phyloP scores from a whole-genome alignment of 148 eudicot species.

The Rhododendron henanense region DNA sequence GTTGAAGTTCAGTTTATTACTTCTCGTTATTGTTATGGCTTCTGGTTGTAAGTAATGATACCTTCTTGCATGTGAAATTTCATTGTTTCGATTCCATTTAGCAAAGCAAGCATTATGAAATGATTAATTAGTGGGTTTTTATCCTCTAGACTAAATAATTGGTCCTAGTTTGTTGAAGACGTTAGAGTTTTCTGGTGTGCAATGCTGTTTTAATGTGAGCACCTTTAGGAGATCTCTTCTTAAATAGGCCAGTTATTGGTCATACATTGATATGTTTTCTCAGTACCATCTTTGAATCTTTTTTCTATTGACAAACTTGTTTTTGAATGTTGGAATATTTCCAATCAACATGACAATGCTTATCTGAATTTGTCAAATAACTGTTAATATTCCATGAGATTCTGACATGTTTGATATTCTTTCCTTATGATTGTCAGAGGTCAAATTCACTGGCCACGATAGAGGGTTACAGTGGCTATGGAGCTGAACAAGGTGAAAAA shows the following conservation, averaged over 20 bases:
- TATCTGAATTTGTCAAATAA: background rate
- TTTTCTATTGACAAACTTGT: background rate
- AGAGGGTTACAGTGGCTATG: conserved; percentile 79
- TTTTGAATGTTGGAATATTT: background rate
- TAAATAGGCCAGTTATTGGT: background rate
- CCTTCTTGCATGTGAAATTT: background rate
- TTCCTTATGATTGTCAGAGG: conserved; percentile 36
- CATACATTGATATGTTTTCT: background rate
- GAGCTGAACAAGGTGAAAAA: conserved; percentile 76
- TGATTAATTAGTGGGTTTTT: background rate
- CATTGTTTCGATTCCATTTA: background rate
- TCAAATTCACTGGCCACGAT: conserved; percentile 45
- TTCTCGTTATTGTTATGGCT: background rate
- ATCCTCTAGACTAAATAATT: background rate
- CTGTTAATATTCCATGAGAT: background rate
- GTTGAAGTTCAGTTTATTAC: background rate
- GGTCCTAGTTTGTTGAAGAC: background rate
- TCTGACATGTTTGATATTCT: background rate
- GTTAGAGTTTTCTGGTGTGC: background rate
- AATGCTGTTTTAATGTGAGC: background rate
- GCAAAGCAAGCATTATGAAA: background rate
- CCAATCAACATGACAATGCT: background rate
- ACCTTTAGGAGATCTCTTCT: background rate
- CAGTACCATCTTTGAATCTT: background rate
- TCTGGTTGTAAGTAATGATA: background rate